Conservation (phyloP, 805 yeast species). For the Lipomyces spencermartinsiae region DNA sequence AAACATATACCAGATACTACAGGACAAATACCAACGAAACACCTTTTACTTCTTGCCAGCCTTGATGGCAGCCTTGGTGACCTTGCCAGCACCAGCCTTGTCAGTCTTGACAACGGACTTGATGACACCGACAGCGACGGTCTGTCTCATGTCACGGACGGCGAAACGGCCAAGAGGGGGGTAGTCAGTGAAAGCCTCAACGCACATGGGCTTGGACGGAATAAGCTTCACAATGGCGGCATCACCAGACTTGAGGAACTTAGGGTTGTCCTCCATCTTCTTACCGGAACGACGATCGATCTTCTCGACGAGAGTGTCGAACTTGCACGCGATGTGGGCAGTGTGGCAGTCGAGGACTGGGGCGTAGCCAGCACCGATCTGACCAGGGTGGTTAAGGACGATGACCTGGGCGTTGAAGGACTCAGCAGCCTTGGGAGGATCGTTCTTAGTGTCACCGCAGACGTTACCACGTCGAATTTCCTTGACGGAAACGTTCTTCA, state of each 20-base stretch:
- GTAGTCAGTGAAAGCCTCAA: slow-evolving; percentile 91
- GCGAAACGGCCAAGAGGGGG: slow-evolving; percentile 98
- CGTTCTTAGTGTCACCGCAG: slow-evolving; percentile 88
- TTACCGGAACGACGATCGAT: slow-evolving; percentile 94
- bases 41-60: slow-evolving; percentile 70
- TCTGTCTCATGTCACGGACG: slow-evolving; percentile 99
- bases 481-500: slow-evolving; percentile 87
- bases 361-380: slow-evolving; percentile 87
- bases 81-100: slow-evolving; percentile 86
- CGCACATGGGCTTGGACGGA: slow-evolving; percentile 91
- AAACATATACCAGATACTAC: slow-evolving; percentile 19
- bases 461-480: slow-evolving; percentile 94
- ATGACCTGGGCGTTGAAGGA: slow-evolving; percentile 87
- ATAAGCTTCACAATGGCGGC: slow-evolving; percentile 92
- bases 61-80: slow-evolving; percentile 93
- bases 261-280: slow-evolving; percentile 86
- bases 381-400: slow-evolving; percentile 91
- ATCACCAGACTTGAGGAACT: slow-evolving; percentile 95
- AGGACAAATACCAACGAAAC: slow-evolving; percentile 8
- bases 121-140: slow-evolving; percentile 99
- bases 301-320: slow-evolving; percentile 79
- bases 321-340: slow-evolving; percentile 90
- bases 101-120: slow-evolving; percentile 89
- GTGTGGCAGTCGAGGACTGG: slow-evolving; percentile 94
- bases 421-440: slow-evolving; percentile 79